Evolutionary conservation across 1,139 yeast species (phyloP).

Genomic region (Scheffersomyces titani): DNA sequence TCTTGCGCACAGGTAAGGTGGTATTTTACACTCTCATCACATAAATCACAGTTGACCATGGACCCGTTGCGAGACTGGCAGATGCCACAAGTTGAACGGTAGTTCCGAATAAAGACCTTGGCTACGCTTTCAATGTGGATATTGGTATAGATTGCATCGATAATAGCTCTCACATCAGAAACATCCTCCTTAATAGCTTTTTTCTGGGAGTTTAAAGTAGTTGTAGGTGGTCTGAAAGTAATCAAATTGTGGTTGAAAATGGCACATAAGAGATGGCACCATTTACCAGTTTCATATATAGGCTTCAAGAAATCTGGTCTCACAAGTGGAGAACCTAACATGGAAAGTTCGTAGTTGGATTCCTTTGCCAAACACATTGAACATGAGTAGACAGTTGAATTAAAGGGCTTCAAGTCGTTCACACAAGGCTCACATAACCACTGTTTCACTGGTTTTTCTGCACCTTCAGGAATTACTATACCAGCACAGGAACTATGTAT

Average conservation of each 20-base stretch:
- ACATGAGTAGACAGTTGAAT: conserved; percentile 64
- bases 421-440: conserved; percentile 89
- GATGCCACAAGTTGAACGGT: conserved; percentile 24
- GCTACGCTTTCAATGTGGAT: conserved; percentile 33
- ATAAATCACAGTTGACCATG: conserved; percentile 30
- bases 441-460: conserved; percentile 30
- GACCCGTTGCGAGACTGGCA: conserved; percentile 34
- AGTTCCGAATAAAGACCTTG: conserved; percentile 26
- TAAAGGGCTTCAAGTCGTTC: conserved; percentile 64
- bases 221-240: conserved; percentile 30
- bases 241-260: conserved; percentile 41
- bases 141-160: conserved; percentile 19
- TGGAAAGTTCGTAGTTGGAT: conserved; percentile 45
- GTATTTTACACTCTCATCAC: conserved; percentile 23
- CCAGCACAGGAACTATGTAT: conserved; percentile 81
- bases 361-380: conserved; percentile 63
- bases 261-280: conserved; percentile 86
- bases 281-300: conserved; percentile 60
- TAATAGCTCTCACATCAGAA: conserved; percentile 9
- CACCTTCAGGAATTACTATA: conserved; percentile 24
- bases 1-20: conserved; percentile 76
- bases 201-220: background rate
- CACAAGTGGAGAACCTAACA: conserved; percentile 39
- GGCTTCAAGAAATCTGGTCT: conserved; percentile 72
- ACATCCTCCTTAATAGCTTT: conserved; percentile 8